Conservation (phyloP, 129 eudicot species). For the Silybum marianum region DNA sequence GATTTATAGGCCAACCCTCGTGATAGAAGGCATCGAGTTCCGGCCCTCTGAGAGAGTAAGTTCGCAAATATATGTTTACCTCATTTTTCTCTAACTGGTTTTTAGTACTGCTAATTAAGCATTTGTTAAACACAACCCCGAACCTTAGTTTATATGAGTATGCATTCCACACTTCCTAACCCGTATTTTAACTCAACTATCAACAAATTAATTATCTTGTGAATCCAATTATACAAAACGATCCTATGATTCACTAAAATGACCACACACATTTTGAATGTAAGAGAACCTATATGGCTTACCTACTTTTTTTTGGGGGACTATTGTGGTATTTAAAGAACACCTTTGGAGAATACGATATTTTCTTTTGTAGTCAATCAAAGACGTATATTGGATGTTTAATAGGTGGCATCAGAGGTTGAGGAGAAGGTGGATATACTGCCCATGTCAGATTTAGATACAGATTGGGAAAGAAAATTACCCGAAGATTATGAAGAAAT, state of each 20-base stretch:
- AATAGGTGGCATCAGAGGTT: background rate
- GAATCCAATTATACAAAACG: too few relatives aligned
- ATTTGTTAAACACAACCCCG: too few relatives aligned
- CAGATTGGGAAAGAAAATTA: slow-evolving; percentile 17
- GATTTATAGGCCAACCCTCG: background rate
- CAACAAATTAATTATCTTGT: too few relatives aligned
- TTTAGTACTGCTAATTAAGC: too few relatives aligned
- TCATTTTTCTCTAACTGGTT: background rate
- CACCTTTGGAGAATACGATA: background rate
- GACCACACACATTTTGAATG: too few relatives aligned
- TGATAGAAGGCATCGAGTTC: slow-evolving; percentile 20
- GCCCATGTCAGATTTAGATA: background rate
- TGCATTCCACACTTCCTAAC: too few relatives aligned
- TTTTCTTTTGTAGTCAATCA: background rate
- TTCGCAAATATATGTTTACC: background rate
- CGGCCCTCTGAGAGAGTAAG: slow-evolving; percentile 15
- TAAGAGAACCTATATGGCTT: background rate
- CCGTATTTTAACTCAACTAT: too few relatives aligned
- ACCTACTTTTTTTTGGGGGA: too few relatives aligned
- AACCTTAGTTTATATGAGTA: too few relatives aligned
- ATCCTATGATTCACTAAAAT: too few relatives aligned
- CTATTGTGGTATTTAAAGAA: too few relatives aligned
- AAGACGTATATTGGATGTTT: background rate
- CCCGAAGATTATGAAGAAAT: slow-evolving; percentile 18
- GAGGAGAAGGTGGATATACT: background rate